Evolutionary conservation across 768 basidiomycete species (phyloP), one percentile per base, ranked within the genome.

Genomic region (Hericium alpestre): DNA sequence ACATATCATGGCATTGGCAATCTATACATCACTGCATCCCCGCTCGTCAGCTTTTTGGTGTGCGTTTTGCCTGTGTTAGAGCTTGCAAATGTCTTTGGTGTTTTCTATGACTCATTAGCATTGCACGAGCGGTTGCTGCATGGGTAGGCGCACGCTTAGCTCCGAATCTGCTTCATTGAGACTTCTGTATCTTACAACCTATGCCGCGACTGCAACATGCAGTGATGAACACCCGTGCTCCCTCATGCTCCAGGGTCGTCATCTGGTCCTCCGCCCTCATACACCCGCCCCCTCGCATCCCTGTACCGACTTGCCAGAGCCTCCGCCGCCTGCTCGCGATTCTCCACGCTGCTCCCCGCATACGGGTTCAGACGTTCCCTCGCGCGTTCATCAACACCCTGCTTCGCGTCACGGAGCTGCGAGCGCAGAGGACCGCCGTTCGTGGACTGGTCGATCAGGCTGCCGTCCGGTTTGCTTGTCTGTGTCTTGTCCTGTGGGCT

Each of bases 301-400:
- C 52, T 54, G 18, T 62, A 62, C 18, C 56, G 48, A n/a, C 53
- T 53, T 2, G 61, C 61, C 11, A 62, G 59, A 13, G 55, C 59
- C 38, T 61, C 59, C 6, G 49, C 61, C 4, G 61, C 61, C n/a
- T 62, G 56, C 9, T 56, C 53, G 16, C 59, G 61, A 27, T 53
- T 43, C 22, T 62, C 61, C 23, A 62, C 39, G 57, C 61, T 62
- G 54, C 56, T 58, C 8, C 43, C 54, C 4, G 15, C 16, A 37
- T 54, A 54, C 38, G 54, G 41, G 27, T 46, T 54, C 20, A 54
- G 12, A 27, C 40, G 38, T 40, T 32, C 54, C 11, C 25, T 39
- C 40, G 59, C 58, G 8, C 55, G 55, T 38, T 50, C 15, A 38
- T 61, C 60, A 40, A n/a, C 46, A 4, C 48, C 58, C 22, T 56